These are phyloP conservation scores for Sclerotinia subarctica DNA, from an alignment of 2,329 filamentous ascomycete species.

Conservation along the genomic window DNA sequence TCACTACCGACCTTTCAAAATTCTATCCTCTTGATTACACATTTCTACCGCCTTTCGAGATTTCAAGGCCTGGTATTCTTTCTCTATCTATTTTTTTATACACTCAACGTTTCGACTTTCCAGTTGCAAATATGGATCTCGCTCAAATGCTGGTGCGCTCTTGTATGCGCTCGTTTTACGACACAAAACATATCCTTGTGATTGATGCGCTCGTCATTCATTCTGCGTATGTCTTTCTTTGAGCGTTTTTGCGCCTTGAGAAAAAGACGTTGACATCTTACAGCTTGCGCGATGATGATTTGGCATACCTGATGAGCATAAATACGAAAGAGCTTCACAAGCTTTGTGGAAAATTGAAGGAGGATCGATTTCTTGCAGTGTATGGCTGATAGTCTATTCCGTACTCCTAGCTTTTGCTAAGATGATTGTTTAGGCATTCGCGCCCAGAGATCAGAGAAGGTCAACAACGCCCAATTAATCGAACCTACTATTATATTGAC, in stretches of 20 bases:
- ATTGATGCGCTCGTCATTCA: constrained; percentile 76
- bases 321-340: constrained; percentile 91
- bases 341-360: constrained; percentile 77
- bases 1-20: neutral
- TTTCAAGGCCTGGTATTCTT: neutral
- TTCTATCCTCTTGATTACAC: neutral
- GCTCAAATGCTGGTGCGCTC: constrained; percentile 80
- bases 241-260: constrained; percentile 15
- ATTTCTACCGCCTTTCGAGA: neutral
- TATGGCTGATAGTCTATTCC: constrained; percentile 44
- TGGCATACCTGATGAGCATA: constrained; percentile 82
- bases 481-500: constrained; percentile 97
- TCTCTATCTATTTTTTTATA: neutral
- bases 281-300: constrained; percentile 78
- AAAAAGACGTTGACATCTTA: constrained; percentile 34
- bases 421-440: constrained; percentile 52
- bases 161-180: constrained; percentile 81
- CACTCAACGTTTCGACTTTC: neutral
- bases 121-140: constrained; percentile 53
- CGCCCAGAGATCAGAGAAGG: constrained; percentile 77
- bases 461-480: constrained; percentile 74
- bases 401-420: constrained; percentile 19
- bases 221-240: constrained; percentile 53
- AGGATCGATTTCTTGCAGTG: constrained; percentile 82
- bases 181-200: constrained; percentile 77